These are phyloP conservation scores for Miscanthus lutarioriparius DNA, from an alignment of 176 grass and related monocot species.

Conservation along the genomic window DNA sequence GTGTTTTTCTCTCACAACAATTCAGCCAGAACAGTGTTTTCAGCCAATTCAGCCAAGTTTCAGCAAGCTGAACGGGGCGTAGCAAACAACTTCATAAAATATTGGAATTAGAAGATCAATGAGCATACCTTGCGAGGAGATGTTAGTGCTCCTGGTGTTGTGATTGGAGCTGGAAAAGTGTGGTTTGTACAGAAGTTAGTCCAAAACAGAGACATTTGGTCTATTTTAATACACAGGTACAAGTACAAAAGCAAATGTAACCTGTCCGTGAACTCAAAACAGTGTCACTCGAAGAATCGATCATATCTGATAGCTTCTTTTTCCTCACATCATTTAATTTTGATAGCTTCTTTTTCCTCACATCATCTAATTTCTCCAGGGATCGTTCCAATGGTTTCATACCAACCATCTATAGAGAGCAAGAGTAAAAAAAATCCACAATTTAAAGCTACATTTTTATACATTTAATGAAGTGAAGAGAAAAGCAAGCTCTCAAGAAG, in stretches of 20 bases:
- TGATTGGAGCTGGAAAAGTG: too few relatives aligned
- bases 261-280: constrained; percentile 60
- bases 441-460: background rate
- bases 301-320: constrained; percentile 61
- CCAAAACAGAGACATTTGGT: too few relatives aligned
- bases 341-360: constrained; percentile 98
- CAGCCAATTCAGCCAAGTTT: too few relatives aligned
- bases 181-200: too few relatives aligned
- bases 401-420: constrained; percentile 84
- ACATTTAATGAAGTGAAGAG: background rate
- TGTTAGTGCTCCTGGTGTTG: too few relatives aligned
- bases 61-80: too few relatives aligned
- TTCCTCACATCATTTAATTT: too few relatives aligned
- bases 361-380: constrained; percentile 90
- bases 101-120: too few relatives aligned
- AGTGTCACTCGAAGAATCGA: constrained; percentile 66
- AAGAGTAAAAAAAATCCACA: constrained; percentile 25
- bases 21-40: too few relatives aligned
- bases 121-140: too few relatives aligned
- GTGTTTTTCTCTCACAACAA: too few relatives aligned
- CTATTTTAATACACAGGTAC: background rate
- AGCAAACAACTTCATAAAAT: too few relatives aligned
- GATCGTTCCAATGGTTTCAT: constrained; percentile 94
- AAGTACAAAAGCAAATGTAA: constrained; percentile 18
- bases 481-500: background rate